These are phyloP conservation scores for Alternaria viburni DNA, from an alignment of 2,329 filamentous ascomycete genomes.

Conservation along the genomic window DNA sequence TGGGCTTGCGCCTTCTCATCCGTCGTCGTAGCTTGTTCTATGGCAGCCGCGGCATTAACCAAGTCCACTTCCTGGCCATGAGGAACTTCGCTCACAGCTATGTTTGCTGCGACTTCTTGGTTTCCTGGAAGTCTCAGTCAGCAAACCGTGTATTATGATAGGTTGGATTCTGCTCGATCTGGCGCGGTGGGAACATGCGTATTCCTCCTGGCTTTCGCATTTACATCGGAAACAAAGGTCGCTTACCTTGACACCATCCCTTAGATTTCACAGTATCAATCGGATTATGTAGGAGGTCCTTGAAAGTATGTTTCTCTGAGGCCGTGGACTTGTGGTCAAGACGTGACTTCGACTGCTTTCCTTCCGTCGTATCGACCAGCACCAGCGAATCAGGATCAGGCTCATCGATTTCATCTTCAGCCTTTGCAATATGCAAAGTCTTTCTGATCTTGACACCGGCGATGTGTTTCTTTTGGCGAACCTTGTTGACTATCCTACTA, in stretches of 20 bases:
- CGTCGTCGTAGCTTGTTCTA: constrained; percentile 19
- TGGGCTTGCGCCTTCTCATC: constrained; percentile 23
- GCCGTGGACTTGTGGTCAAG: constrained; percentile 20
- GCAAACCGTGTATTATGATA: too few relatives aligned
- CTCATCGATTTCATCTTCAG: constrained; percentile 17
- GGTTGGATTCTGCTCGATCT: too few relatives aligned
- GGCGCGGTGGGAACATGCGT: too few relatives aligned
- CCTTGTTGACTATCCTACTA: constrained; percentile 16
- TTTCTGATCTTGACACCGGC: constrained; percentile 31
- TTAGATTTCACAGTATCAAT: constrained; percentile 33
- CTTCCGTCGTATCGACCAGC: constrained; percentile 18
- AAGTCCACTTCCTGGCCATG: constrained; percentile 47
- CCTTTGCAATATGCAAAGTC: constrained; percentile 31
- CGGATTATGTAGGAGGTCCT: constrained; percentile 34
- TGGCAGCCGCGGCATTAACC: constrained; percentile 39
- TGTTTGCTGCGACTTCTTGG: constrained; percentile 34
- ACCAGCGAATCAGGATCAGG: constrained; percentile 7
- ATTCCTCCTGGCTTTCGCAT: too few relatives aligned
- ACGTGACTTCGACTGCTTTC: constrained; percentile 23
- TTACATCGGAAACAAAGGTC: neutral
- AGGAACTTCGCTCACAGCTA: constrained; percentile 54
- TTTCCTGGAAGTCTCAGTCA: neutral
- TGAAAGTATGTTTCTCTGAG: constrained; percentile 29
- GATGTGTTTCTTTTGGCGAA: constrained; percentile 27
- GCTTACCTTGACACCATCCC: constrained; percentile 23